Evolutionary conservation across 1,139 yeast species (phyloP).

Genomic region (Geotrichum bryndzae): DNA sequence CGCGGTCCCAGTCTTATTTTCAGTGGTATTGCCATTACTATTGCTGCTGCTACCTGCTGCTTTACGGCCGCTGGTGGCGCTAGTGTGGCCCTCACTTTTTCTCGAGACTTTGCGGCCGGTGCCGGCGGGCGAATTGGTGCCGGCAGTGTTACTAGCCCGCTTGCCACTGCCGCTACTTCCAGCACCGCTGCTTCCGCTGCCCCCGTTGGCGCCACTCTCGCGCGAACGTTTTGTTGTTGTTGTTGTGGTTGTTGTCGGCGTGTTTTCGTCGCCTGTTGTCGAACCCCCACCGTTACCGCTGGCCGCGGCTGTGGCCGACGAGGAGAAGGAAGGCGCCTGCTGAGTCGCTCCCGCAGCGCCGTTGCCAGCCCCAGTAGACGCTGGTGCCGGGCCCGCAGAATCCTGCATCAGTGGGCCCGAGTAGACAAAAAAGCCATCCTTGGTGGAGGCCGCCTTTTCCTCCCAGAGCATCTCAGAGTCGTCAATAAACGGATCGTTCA

Average conservation of each 20-base stretch:
- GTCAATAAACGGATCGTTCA: constrained; percentile 93
- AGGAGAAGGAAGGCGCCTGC: neutral
- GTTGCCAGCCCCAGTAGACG: neutral
- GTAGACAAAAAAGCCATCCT: constrained; percentile 93
- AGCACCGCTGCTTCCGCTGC: constrained; percentile 8
- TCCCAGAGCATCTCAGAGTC: constrained; percentile 90
- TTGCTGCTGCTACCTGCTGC: neutral
- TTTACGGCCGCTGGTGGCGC: constrained; percentile 6
- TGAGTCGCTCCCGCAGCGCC: neutral
- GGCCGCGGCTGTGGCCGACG: neutral
- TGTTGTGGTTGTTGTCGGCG: too few species aligned
- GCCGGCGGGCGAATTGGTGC: neutral
- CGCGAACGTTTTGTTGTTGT: constrained; percentile 6
- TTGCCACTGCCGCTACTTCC: constrained; percentile 12
- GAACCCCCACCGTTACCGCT: constrained; percentile 30
- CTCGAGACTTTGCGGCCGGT: constrained; percentile 11
- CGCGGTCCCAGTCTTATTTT: neutral
- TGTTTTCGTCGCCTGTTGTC: constrained; percentile 18
- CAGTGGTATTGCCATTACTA: neutral
- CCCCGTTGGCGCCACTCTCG: constrained; percentile 1
- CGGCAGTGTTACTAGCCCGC: neutral
- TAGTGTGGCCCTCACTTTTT: constrained; percentile 11
- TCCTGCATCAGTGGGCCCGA: constrained; percentile 84
- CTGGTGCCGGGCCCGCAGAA: neutral
- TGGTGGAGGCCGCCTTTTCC: constrained; percentile 85